Conservation (phyloP, 768 basidiomycete genomes). For the Leccinum uliginosum region DNA sequence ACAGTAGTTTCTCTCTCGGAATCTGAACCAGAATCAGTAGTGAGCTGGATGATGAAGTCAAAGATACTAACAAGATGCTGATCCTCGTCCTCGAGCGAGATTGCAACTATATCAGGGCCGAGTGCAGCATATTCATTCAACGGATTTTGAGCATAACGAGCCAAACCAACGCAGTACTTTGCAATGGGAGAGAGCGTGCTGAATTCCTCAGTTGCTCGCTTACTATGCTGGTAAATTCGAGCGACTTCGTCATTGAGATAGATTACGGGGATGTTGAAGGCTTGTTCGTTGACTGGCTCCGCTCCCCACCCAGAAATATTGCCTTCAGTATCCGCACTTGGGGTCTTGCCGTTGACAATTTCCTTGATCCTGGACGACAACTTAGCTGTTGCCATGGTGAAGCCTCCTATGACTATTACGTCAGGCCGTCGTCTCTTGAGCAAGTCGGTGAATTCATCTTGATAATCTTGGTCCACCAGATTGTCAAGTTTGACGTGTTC, state of each 20-base stretch:
- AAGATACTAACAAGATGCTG: constrained; percentile 69
- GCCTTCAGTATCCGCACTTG: constrained; percentile 22
- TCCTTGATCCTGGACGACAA: constrained; percentile 63
- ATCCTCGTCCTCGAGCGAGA: constrained; percentile 79
- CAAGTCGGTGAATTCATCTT: constrained; percentile 78
- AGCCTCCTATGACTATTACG: constrained; percentile 86
- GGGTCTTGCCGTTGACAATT: constrained; percentile 33
- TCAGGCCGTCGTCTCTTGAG: constrained; percentile 79
- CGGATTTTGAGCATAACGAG: constrained; percentile 90
- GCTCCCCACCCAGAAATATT: constrained; percentile 24
- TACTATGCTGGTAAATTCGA: constrained; percentile 87
- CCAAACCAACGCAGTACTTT: constrained; percentile 92
- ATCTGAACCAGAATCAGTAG: constrained; percentile 47
- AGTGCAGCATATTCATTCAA: constrained; percentile 92
- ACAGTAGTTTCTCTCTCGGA: constrained; percentile 77
- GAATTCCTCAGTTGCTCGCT: constrained; percentile 81
- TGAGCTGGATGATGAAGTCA: background rate
- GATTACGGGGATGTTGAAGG: constrained; percentile 65
- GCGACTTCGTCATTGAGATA: constrained; percentile 91
- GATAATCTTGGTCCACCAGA: constrained; percentile 62
- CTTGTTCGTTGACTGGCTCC: constrained; percentile 36
- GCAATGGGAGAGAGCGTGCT: constrained; percentile 69
- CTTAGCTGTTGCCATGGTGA: constrained; percentile 76
- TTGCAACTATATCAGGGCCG: constrained; percentile 76
- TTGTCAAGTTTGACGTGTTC: constrained; percentile 89